Base-by-base conservation (phyloP, 1,139 yeast species). In the Pneumocystis oryctolagi region DNA sequence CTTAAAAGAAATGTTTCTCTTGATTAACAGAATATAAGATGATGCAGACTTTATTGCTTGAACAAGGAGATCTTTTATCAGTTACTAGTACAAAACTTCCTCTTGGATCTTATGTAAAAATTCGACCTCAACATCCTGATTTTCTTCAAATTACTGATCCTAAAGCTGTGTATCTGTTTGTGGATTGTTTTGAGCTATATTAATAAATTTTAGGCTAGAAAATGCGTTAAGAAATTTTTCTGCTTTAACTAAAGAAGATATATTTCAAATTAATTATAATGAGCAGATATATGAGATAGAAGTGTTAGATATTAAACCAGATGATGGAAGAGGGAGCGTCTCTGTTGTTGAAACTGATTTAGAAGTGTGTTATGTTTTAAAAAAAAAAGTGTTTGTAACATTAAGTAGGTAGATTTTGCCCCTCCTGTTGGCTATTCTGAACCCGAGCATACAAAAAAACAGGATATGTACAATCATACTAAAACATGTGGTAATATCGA, bases 381-480 rank as follows among this genome's bases (percentile, higher is more conserved):
- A 18, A 18, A 47, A 47, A 20, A 12, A 12, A 25, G 55, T 25
- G 2, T 47, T 42, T 25, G 14, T 47, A 47, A 47, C 20, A 25
- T 25, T 42, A 12, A 47, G 20, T 95, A 88, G 66, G 95, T 97
- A 0, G 99, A 94, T 72, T 94, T 94, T 77, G 98, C 97, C 1
- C 96, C 98, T 3, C 99, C 98, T 0, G 96, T 92, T 4, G 99
- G 99, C 0, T 94, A 94, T 71, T 96, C 88, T 35, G 98, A 92
- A 71, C 95, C 95, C 0, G 64, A 70, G 20, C 67, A 70, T 5
- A 42, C 58, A 31, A 60, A 64, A 4, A 60, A 25, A 31, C 59
- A 61, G 61, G 61, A 67, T 14, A 65, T 70, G 3, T 65, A 69
- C 9, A 68, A 62, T 76, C 39, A 72, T 73, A 42, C 78, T 79